Evolutionary conservation across 345 rosid species (phyloP).

Genomic region (Pistacia vera): DNA sequence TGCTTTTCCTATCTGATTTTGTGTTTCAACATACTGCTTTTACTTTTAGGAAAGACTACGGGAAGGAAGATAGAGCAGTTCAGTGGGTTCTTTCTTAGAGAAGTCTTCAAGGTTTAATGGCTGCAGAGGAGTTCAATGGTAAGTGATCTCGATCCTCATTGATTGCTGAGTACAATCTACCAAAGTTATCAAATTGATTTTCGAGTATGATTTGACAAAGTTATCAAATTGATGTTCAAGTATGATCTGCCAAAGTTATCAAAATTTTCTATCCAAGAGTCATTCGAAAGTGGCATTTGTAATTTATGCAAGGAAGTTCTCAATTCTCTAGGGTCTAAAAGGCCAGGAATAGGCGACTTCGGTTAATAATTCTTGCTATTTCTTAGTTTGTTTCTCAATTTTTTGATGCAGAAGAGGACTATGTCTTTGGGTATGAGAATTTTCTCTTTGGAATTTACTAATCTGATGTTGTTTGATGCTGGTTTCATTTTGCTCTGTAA

Average conservation of each 20-base stretch:
- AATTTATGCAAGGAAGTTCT: slow-evolving; percentile 3
- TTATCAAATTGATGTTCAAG: slow-evolving; percentile 9
- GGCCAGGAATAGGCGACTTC: slow-evolving; percentile 19
- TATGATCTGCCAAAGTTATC: slow-evolving; percentile 16
- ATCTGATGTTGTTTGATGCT: neutral
- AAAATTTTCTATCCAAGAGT: slow-evolving; percentile 16
- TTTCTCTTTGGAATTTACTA: slow-evolving; percentile 17
- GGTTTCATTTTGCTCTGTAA: no score
- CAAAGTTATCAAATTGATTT: slow-evolving; percentile 14
- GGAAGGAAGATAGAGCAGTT: slow-evolving; percentile 77
- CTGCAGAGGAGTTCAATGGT: slow-evolving; percentile 65
- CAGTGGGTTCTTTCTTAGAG: slow-evolving; percentile 71
- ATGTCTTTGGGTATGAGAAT: slow-evolving; percentile 16
- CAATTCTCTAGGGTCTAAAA: slow-evolving; percentile 3
- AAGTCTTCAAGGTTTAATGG: slow-evolving; percentile 69
- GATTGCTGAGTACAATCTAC: slow-evolving; percentile 52
- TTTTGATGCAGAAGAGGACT: slow-evolving; percentile 22
- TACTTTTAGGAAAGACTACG: slow-evolving; percentile 75
- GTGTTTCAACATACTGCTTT: slow-evolving; percentile 71
- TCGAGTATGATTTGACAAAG: slow-evolving; percentile 3
- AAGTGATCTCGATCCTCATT: slow-evolving; percentile 54
- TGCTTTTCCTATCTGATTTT: neutral
- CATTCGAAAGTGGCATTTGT: neutral
- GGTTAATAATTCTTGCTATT: slow-evolving; percentile 15
- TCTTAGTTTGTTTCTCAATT: slow-evolving; percentile 17